Conservation (phyloP, 768 basidiomycete genomes). For the Boletus rubroflammeus region DNA sequence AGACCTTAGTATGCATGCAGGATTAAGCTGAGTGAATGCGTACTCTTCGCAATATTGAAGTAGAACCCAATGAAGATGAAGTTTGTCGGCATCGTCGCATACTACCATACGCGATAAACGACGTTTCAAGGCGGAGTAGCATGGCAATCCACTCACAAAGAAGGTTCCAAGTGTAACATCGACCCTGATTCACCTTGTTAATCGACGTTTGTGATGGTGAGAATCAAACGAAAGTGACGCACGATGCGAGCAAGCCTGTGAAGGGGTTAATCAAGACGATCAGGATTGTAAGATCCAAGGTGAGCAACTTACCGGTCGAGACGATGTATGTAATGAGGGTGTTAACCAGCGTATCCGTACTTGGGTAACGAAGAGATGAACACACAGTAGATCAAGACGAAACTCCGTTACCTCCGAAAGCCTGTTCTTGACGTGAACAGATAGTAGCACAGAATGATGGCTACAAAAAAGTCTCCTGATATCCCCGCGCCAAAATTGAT, state of each 20-base stretch:
- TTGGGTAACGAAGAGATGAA: slow-evolving; percentile 16
- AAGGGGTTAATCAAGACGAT: slow-evolving; percentile 11
- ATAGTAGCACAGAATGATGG: slow-evolving; percentile 45
- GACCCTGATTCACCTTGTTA: slow-evolving; percentile 31
- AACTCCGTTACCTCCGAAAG: slow-evolving; percentile 37
- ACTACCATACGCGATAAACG: slow-evolving; percentile 19
- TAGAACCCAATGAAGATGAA: slow-evolving; percentile 53
- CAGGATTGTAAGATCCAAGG: slow-evolving; percentile 11
- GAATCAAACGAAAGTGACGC: slow-evolving; percentile 14
- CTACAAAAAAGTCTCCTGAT: slow-evolving; percentile 48
- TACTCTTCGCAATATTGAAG: slow-evolving; percentile 50
- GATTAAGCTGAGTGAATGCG: slow-evolving; percentile 13
- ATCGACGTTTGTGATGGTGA: not conserved
- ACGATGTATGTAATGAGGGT: slow-evolving; percentile 48
- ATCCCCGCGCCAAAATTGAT: slow-evolving; percentile 48
- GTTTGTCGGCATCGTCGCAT: slow-evolving; percentile 47
- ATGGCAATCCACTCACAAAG: slow-evolving; percentile 25
- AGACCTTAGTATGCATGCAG: not conserved
- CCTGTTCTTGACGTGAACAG: slow-evolving; percentile 48
- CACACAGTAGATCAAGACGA: not conserved
- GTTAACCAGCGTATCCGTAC: slow-evolving; percentile 48
- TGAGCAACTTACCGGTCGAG: slow-evolving; percentile 43
- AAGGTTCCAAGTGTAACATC: slow-evolving; percentile 44
- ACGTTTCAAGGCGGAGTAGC: not conserved
- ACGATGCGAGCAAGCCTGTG: slow-evolving; percentile 39